Percentiles rank a stretch among this genome's conserved stretches.
Evolutionary conservation across 805 yeast genomes (phyloP).

Genomic region (Komagataella pastoris): DNA sequence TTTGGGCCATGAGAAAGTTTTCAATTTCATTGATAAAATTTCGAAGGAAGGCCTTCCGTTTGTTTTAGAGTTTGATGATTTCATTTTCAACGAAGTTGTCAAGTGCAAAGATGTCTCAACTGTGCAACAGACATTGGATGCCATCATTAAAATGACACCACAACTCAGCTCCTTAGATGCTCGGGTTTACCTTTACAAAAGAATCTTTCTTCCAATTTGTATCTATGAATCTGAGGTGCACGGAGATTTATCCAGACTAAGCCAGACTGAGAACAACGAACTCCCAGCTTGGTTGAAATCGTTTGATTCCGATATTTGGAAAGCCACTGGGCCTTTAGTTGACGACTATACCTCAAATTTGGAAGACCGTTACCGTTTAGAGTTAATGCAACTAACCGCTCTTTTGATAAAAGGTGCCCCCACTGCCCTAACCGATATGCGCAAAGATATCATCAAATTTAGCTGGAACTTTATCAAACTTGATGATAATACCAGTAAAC

Average conservation of each 20-base stretch:
- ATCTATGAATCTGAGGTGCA: constrained; percentile 41
- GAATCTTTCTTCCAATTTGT: constrained; percentile 53
- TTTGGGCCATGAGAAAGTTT: constrained; percentile 14
- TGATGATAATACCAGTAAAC: constrained; percentile 82
- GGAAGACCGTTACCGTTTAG: constrained; percentile 19
- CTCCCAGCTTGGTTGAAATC: constrained; percentile 50
- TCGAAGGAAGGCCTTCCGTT: constrained; percentile 31
- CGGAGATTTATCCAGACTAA: constrained; percentile 19
- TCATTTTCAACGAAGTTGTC: constrained; percentile 43
- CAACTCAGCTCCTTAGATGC: constrained; percentile 33
- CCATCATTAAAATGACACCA: constrained; percentile 35
- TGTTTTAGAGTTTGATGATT: constrained; percentile 38
- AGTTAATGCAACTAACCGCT: constrained; percentile 71
- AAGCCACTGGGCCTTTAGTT: constrained; percentile 24
- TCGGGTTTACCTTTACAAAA: constrained; percentile 45
- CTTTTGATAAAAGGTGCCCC: constrained; percentile 62
- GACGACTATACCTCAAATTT: not conserved
- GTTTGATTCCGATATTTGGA: constrained; percentile 64
- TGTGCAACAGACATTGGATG: constrained; percentile 33
- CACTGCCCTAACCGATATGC: constrained; percentile 36
- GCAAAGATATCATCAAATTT: constrained; percentile 82
- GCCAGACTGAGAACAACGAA: constrained; percentile 1
- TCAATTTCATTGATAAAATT: constrained; percentile 28
- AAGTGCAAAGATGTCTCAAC: constrained; percentile 27
- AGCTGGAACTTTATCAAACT: constrained; percentile 88